phyloP scores from a whole-genome alignment of 148 eudicot species.

The Rhododendron williamsianum region DNA sequence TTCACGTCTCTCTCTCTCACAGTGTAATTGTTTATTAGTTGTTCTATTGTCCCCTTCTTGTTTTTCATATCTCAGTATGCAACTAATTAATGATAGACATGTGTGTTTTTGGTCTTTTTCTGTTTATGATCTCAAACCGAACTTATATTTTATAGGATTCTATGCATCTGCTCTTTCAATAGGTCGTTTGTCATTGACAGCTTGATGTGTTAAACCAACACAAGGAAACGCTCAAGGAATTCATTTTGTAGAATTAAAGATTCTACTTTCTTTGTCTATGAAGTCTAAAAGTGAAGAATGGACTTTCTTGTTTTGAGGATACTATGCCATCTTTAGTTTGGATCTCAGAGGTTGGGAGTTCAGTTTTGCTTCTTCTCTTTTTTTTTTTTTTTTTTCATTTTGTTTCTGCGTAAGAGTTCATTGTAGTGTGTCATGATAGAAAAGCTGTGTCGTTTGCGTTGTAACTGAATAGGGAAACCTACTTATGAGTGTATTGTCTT shows the following conservation, averaged over 20 bases:
- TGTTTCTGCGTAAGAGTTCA: not conserved
- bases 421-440: not conserved
- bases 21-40: no score
- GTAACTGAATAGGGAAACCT: not conserved
- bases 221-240: not conserved
- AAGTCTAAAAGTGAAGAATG: not conserved
- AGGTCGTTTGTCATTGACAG: not conserved
- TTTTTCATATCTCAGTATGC: no score
- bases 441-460: not conserved
- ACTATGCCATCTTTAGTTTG: not conserved
- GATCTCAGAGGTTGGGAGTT: not conserved
- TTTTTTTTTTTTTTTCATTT: not conserved
- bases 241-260: not conserved
- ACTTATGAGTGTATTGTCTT: not conserved
- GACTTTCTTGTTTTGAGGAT: not conserved
- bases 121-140: no score
- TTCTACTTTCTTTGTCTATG: not conserved
- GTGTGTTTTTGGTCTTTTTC: no score
- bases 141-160: no score
- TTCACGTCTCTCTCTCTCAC: no score
- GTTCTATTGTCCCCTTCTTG: no score
- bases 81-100: no score
- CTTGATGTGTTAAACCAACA: not conserved
- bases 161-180: no score
- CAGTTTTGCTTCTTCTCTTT: not conserved